Base-by-base conservation (phyloP, 495 filamentous ascomycete species). In the Cercophora samala region DNA sequence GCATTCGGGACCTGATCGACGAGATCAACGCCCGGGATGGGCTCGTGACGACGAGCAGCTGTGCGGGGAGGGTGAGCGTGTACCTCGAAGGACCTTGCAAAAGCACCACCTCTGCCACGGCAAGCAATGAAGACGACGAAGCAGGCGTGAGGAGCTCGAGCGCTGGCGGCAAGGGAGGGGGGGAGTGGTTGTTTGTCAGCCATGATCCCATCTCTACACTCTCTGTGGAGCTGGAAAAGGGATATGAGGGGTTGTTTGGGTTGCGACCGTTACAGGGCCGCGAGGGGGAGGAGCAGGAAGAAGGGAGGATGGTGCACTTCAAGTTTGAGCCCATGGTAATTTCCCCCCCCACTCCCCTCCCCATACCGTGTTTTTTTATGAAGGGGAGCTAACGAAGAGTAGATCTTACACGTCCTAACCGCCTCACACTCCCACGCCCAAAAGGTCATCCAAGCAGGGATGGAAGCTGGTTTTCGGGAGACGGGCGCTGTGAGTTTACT, bases 281-380 rank as follows among this genome's bases (percentile, higher is more conserved):
- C 19, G 17, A 71, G 46, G 58, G 42, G 53, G 24, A 2, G 9
- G 64, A 24, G 6, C 1, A 52, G 9, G 58, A 60, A 61, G 70
- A 79, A 55, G 75, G 75, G 62, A 85, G 90, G 68, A 83, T 92
- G 71, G 86, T 96, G 53, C 92, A 92, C 74, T 91, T 97, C 81
- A 93, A 95, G 76, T 97, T 94, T 73, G 93, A 97, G 74, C 91
- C 94, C 37, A 91, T 98, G 92, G 93, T 95, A 84, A 1, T 29
- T 68, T 86, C 68, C 58, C 22, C 67, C 37, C 67, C 21, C 58
- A 54, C 19, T 58, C 58, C 9, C 15, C 56, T n/a, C n/a, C n/a
- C n/a, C n/a, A n/a, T n/a, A n/a, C n/a, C n/a, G n/a, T 46, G 23
- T 17, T 24, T 11, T 63, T 24, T 22, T 13, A 15, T 24, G 19